Base-by-base conservation (phyloP, 2,329 filamentous ascomycete genomes). In the Plenodomus tracheiphilus region DNA sequence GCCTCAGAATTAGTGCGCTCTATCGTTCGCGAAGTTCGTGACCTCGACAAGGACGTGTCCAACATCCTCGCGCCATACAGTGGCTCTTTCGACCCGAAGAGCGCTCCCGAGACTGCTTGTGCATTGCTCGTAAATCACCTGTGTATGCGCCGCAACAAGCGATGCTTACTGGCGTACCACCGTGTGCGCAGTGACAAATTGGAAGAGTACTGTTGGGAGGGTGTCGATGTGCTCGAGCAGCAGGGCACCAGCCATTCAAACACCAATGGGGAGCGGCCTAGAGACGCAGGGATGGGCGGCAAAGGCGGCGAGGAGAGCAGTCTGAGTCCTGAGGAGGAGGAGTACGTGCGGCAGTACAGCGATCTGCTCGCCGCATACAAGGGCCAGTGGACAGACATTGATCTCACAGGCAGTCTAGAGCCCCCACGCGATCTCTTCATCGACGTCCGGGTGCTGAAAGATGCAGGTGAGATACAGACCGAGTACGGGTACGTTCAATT, bases 391-490 rank as follows among this genome's bases (percentile, higher is more conserved):
- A 97, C 93, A 17, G 94, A 99, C 70, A 88, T 99, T 59, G 94
- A 99, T 73, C 78, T 99, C 46, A 97, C 94, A 2, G 94, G 94
- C 25, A 94, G 89, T 66, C 77, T 99, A 68, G 91, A 96, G 68
- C 94, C 94, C 19, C 94, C 94, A n/a, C 85, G 85, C 62, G 94
- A 99, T 74, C 77, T 99, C 44, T 99, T 97, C 72, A 96, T 99
- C 64, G 94, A 99, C 72, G 94, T 99, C 30, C 81, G 94, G 39
- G 94, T 99, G 41, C 76, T 99, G 56, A 97, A 94, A 71, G 94
- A 99, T 77, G 94, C 93, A 1, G 94, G 95, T 4, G 94, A 99
- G 78, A 97, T 99, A 57, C 93, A 99, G 76, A 99, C 94, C 0
- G 95, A 99, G 79, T 99, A 99, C 69, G 94, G 94, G 88, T 96